Conservation (phyloP, 495 filamentous ascomycete genomes). For the Tuber magnatum region DNA sequence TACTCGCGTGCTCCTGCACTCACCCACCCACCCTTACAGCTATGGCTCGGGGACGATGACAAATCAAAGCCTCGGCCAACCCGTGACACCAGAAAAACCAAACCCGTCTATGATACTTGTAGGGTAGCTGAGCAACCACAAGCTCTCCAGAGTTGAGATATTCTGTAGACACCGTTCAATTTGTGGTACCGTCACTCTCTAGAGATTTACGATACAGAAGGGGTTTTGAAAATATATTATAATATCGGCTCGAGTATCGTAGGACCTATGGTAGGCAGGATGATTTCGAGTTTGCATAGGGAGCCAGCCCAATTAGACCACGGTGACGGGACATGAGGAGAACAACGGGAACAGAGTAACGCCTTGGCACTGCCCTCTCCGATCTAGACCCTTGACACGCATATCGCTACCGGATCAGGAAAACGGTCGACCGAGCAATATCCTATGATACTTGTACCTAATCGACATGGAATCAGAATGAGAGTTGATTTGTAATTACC, state of each 20-base stretch:
- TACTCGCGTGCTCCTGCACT: background rate
- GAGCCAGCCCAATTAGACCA: background rate
- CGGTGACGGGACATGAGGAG: too few relatives aligned
- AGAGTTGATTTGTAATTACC: background rate
- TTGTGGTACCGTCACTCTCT: background rate
- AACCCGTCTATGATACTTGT: background rate
- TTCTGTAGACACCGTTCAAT: background rate
- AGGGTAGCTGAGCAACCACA: background rate
- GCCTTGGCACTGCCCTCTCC: background rate
- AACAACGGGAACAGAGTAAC: background rate
- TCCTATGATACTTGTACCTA: too few relatives aligned
- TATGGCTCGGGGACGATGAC: background rate
- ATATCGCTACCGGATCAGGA: background rate
- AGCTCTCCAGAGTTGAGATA: background rate
- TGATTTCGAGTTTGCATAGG: background rate
- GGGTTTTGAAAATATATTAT: background rate
- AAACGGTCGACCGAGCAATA: too few relatives aligned
- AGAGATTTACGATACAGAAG: background rate
- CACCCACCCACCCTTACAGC: background rate
- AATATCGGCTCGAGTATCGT: background rate
- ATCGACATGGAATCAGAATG: too few relatives aligned
- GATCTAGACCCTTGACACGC: background rate
- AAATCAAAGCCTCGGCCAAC: background rate
- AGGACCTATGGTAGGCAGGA: background rate
- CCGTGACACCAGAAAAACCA: background rate